A percentile compares a stretch with the other conserved stretches of the same genome.
phyloP scores from a whole-genome alignment of 192 early-diverging fungal species.

The Chytriomyces confervae region DNA sequence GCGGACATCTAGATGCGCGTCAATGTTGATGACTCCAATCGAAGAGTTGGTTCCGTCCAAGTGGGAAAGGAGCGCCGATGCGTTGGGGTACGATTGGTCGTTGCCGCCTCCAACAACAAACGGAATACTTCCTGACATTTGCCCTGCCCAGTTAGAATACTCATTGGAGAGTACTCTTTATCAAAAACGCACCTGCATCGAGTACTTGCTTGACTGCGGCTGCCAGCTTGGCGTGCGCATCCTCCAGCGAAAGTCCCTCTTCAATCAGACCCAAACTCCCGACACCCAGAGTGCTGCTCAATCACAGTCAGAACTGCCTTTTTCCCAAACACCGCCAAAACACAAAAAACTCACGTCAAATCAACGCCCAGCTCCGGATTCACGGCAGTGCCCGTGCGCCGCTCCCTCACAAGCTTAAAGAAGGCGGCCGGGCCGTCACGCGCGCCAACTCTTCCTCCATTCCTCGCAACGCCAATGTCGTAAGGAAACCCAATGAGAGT shows the following conservation, averaged over 20 bases:
- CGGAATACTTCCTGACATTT: conserved; percentile 19
- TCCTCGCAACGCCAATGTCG: conserved; percentile 28
- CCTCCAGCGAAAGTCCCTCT: conserved; percentile 21
- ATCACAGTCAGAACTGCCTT: too few relatives aligned
- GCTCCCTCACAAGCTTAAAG: neutral
- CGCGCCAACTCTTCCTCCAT: conserved; percentile 27
- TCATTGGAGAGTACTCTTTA: too few relatives aligned
- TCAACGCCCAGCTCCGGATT: conserved; percentile 25
- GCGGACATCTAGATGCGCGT: conserved; percentile 38
- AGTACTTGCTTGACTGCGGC: neutral
- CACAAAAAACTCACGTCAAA: neutral
- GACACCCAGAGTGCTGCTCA: neutral
- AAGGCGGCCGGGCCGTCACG: conserved; percentile 18
- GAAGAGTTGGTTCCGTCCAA: neutral
- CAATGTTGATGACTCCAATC: conserved; percentile 37
- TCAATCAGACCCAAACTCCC: conserved; percentile 10
- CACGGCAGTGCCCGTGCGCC: conserved; percentile 31
- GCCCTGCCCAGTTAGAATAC: too few relatives aligned
- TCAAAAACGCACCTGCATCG: neutral
- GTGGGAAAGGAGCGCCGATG: conserved; percentile 25
- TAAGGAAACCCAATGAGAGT: conserved; percentile 28
- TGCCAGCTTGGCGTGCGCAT: conserved; percentile 17
- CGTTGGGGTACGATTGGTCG: conserved; percentile 38
- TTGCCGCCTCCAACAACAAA: conserved; percentile 37
- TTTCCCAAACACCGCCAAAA: too few relatives aligned